Base-by-base conservation (phyloP, 2,329 filamentous ascomycete species). In the Phaeosphaeria sp. region DNA sequence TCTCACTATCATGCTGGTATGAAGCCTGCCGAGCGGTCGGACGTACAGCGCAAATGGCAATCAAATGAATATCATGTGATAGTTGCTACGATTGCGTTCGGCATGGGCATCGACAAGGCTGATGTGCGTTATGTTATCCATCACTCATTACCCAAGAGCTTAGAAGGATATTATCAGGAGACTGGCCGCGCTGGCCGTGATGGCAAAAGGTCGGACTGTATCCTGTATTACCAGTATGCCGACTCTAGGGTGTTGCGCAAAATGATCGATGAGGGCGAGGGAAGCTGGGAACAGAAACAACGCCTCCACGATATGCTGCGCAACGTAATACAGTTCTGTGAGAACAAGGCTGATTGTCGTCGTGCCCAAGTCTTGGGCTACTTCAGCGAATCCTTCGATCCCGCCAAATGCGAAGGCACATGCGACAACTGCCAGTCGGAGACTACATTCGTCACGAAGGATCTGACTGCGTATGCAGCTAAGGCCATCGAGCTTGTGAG, bases 41-140 rank as follows among this genome's bases (percentile, higher is more conserved):
- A 83, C 6, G 85, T 95, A 4, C 94, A 98, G 75, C 85, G 85
- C 59, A 78, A 87, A 27, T 99, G 95, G 95, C 95, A 99, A 75
- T 81, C 79, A 44, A 92, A 93, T 6, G 80, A 82, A 51, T 86
- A 89, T 69, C 90, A 97, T 66, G 91, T 99, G 33, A 96, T 99
- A 44, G 95, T 99, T 50, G 96, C 95, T 20, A 99, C 95, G 0
- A 98, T 99, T 75, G 95, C 95, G 22, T 99, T 99, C 73, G 95
- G 95, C 6, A 99, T 99, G 95, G 95, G 95, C n/a, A 99, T 99
- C 64, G 95, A 99, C 81, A 99, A 99, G 76, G 87, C 93, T 0
- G 90, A 99, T 74, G 95, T 99, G 48, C 90, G 95, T 25, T 99
- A 96, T 74, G 95, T 99, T 33, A 92, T 99, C 42, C 96, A 99